Evolutionary conservation across 148 eudicot species (phyloP), one percentile per base, ranked within the genome.

Genomic region (Nepenthes gracilis): DNA sequence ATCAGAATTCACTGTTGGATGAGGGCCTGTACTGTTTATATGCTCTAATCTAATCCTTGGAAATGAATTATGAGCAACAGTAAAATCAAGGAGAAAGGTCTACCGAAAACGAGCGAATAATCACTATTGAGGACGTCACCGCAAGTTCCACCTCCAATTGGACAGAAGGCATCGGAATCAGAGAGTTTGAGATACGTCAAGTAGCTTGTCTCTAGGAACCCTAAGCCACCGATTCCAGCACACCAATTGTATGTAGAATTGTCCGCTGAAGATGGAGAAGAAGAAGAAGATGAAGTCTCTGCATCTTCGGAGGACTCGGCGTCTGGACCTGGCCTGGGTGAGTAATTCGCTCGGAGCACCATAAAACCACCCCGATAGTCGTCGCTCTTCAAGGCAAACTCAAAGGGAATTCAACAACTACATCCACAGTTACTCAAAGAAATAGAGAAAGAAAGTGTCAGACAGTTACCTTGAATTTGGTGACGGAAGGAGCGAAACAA

Each of bases 241-340:
- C 77, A 84, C 98, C 87, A 93, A 58, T 36, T 80, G 77, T 82
- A 85, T 68, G 96, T 12, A 6, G 91, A 85, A 87, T 70, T 78
- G 73, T 67, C 57, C 43, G 40, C 34, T 12, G 35, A 53, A 57
- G 55, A 32, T 34, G 69, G 36, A 33, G 67, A 47, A 14, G 74
- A 36, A 2, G 77, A 60, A 34, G 61, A 40, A 2, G 76, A 38
- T 43, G 67, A 6, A 5, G 72, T 15, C 40, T 49, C 38, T 9
- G 57, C 55, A 35, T 70, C 66, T 1, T 68, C 57, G 32, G 82
- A 74, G 33, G 76, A 23, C 33, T 84, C 72, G 13, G 65, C 12
- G 8, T 80, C 76, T 38, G 61, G 35, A 23, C 58, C 62, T 11
- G 77, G 70, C 35, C 59, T 76, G 33, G 72, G 50, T 10, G 47